Base-by-base conservation (phyloP, 495 filamentous ascomycete species). In the Hyaloscypha variabilis region DNA sequence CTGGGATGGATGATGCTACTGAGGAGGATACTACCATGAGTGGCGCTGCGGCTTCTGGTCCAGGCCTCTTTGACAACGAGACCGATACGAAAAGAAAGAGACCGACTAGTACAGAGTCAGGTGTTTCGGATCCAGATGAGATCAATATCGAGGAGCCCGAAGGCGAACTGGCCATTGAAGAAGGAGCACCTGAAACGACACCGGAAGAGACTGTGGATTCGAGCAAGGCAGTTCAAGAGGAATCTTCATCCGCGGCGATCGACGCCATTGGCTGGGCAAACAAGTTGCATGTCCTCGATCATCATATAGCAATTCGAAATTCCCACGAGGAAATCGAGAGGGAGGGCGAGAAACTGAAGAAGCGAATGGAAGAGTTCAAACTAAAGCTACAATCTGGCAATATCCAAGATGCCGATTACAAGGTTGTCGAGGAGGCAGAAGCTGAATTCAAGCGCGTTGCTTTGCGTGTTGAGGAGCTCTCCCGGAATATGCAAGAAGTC, bases 81-180 rank as follows among this genome's bases (percentile, higher is more conserved):
- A 30, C 60, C 17, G 30, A 59, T n/a, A 60, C 62, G 30, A 67
- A 66, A 23, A 26, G n/a, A 3, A 71, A 65, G 36, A 46, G 61
- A 23, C 42, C 29, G n/a, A 24, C 26, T 2, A 61, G 28, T 24
- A 17, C 55, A 71, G 61, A 77, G 62, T 39, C 66, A 30, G 54
- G 74, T 74, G 60, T 64, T 3, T 69, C 71, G 1, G 72, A 74
- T 26, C 80, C 81, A 0, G 80, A 84, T 8, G 81, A 83, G 62
- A 81, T 84, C 51, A 68, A 82, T 52, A 76, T 83, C 21, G 76
- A 78, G 60, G 73, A 71, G 59, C 81, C 79, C 0, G 78, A 80
- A 54, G 77, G 74, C 23, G 68, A 71, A 23, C 29, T 67, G 54
- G 30, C 52, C n/a, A 23, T 57, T 39, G 36, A 28, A 56, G 14